Evolutionary conservation across 805 yeast species (phyloP).

Genomic region (Wickerhamomyces mucosus): DNA sequence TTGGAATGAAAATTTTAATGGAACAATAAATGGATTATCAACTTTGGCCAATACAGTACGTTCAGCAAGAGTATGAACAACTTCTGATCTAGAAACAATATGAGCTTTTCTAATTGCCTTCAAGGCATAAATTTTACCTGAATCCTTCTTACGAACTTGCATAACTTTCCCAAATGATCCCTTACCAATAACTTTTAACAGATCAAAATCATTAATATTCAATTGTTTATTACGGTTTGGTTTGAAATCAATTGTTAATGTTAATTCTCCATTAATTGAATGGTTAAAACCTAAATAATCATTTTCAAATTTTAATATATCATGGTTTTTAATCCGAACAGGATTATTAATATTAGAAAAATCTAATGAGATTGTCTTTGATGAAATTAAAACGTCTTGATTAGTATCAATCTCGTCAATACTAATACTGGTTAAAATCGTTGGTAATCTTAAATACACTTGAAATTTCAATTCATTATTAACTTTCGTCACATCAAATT

Average conservation of each 20-base stretch:
- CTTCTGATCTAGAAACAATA: conserved; percentile 89
- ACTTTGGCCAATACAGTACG: conserved; percentile 91
- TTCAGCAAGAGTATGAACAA: conserved; percentile 93
- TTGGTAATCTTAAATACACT: conserved; percentile 71
- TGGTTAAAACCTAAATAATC: conserved; percentile 15
- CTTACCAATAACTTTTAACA: conserved; percentile 91
- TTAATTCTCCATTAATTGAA: conserved; percentile 36
- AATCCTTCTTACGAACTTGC: conserved; percentile 96
- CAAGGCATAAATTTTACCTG: conserved; percentile 88
- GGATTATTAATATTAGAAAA: conserved; percentile 39
- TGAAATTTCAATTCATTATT: conserved; percentile 60
- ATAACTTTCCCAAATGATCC: conserved; percentile 98
- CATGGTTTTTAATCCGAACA: conserved; percentile 59
- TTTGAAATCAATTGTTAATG: conserved; percentile 60
- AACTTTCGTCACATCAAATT: conserved; percentile 76
- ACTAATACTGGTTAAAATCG: conserved; percentile 39
- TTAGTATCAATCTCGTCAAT: conserved; percentile 9
- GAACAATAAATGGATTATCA: conserved; percentile 92
- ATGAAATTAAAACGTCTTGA: conserved; percentile 71
- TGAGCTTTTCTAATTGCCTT: conserved; percentile 92
- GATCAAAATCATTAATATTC: conserved; percentile 84
- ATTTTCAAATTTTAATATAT: conserved; percentile 33
- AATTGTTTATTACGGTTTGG: conserved; percentile 59
- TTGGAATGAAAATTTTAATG: conserved; percentile 92
- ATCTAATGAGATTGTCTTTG: conserved; percentile 52